Base-by-base conservation (phyloP, 2,329 filamentous ascomycete species). In the Trichoderma cornu-damae region DNA sequence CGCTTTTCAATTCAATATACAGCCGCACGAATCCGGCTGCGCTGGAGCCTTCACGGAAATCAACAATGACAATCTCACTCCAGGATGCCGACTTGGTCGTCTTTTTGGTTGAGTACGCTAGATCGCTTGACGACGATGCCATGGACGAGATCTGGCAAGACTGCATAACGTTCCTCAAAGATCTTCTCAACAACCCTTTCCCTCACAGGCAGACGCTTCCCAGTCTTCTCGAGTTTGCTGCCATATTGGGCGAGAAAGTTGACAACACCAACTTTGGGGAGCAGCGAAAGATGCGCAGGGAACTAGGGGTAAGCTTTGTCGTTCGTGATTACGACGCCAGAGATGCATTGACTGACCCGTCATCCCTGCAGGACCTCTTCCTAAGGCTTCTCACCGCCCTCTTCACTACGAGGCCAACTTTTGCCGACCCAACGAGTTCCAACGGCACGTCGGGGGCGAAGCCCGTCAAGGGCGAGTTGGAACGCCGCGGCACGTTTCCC, bases 81-180 rank as follows among this genome's bases (percentile, higher is more conserved):
- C 85, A 85, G 54, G 91, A 96, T 66, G 82, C 84, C 0, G 92
- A 96, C 66, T 77, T 99, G 9, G 89, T 93, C 7, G 83, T 88
- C 7, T 99, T 99, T 70, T 73, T 97, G 43, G 89, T 96, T 6
- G 89, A 94, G 61, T 99, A 99, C 70, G 87, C 91, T 0, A 83
- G 83, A 28, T 94, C 92, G 0, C 78, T 97, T 11, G 94, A 99
- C 67, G 94, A 99, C 66, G 94, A 99, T 75, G 89, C 94, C 14
- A 93, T 96, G 81, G 94, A 99, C 66, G 94, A 99, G 72, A 96
- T 99, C 48, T 99, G 94, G 94, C 81, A 86, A 38, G 93, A 99
- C 69, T 99, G 93, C 70, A 90, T 92, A 66, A 83, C 87, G 0
- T 99, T 99, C 70, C 72, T 97, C 60, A 88, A 86, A 61, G 95